Conservation (phyloP, 106 monocot species). For the Agapanthus africanus region DNA sequence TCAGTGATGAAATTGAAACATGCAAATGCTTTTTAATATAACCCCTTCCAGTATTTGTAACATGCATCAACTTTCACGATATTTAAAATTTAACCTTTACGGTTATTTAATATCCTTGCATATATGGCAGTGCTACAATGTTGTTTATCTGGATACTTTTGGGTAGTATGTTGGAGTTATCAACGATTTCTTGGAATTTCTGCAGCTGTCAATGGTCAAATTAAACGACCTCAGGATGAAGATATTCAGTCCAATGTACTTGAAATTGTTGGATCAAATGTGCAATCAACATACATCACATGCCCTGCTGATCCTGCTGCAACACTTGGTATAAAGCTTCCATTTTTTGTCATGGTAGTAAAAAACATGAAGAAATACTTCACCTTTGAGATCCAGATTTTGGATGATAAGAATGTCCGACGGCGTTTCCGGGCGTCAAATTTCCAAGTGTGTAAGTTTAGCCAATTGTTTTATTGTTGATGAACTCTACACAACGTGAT, state of each 20-base stretch:
- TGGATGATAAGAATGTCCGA: slow-evolving; percentile 99
- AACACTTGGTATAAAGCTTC: slow-evolving; percentile 97
- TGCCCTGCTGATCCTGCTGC: slow-evolving; percentile 93
- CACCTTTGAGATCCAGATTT: slow-evolving; percentile 95
- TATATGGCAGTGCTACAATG: too few species aligned
- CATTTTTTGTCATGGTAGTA: slow-evolving; percentile 83
- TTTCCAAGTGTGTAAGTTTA: slow-evolving; percentile 76
- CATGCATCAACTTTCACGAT: too few species aligned
- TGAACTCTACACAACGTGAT: not conserved
- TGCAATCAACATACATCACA: slow-evolving; percentile 92
- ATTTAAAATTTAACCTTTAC: too few species aligned
- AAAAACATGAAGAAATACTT: slow-evolving; percentile 96
- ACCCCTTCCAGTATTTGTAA: too few species aligned
- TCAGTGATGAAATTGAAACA: too few species aligned
- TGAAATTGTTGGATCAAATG: slow-evolving; percentile 87
- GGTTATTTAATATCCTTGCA: too few species aligned
- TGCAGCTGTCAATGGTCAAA: slow-evolving; percentile 88
- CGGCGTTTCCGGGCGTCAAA: slow-evolving; percentile 92
- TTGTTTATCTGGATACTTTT: not conserved
- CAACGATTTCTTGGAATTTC: not conserved
- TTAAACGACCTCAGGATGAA: slow-evolving; percentile 86
- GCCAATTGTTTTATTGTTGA: slow-evolving; percentile 1
- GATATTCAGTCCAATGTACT: slow-evolving; percentile 97
- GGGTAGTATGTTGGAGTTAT: not conserved
- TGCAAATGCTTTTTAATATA: too few species aligned